Evolutionary conservation across 371 early-diverging fungal species (phyloP).

Genomic region (Actinomucor elegans): DNA sequence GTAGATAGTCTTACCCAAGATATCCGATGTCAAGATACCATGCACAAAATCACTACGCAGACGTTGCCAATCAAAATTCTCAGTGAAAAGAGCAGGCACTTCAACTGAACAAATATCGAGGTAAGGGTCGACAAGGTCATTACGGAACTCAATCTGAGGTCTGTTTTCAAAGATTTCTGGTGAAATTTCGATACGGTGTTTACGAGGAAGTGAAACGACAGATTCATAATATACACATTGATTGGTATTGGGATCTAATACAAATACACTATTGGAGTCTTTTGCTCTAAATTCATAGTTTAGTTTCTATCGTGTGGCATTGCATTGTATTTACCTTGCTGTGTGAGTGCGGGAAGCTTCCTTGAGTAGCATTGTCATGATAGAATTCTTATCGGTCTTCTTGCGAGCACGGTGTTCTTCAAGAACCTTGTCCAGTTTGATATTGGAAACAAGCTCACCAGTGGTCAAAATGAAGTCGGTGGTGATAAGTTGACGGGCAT

Average conservation of each 20-base stretch:
- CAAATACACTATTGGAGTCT: slow-evolving; percentile 82
- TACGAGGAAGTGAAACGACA: slow-evolving; percentile 65
- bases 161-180: slow-evolving; percentile 67
- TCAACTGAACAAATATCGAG: slow-evolving; percentile 93
- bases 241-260: slow-evolving; percentile 72
- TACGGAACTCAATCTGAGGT: slow-evolving; percentile 74
- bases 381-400: slow-evolving; percentile 78
- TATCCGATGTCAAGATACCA: slow-evolving; percentile 88
- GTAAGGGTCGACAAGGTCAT: slow-evolving; percentile 91
- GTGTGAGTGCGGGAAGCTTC: slow-evolving; percentile 61
- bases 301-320: not conserved
- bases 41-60: slow-evolving; percentile 89
- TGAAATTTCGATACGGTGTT: slow-evolving; percentile 59
- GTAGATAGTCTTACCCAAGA: slow-evolving; percentile 88
- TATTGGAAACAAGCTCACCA: slow-evolving; percentile 91
- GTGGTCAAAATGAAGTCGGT: slow-evolving; percentile 91
- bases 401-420: slow-evolving; percentile 75
- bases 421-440: slow-evolving; percentile 74
- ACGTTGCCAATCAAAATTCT: slow-evolving; percentile 97
- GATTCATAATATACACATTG: slow-evolving; percentile 86
- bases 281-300: slow-evolving; percentile 41
- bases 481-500: slow-evolving; percentile 76
- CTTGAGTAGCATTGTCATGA: slow-evolving; percentile 94
- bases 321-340: slow-evolving; percentile 29
- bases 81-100: slow-evolving; percentile 91